Conservation (phyloP, 2,329 filamentous ascomycete genomes). For the Phyllosticta citriasiana region DNA sequence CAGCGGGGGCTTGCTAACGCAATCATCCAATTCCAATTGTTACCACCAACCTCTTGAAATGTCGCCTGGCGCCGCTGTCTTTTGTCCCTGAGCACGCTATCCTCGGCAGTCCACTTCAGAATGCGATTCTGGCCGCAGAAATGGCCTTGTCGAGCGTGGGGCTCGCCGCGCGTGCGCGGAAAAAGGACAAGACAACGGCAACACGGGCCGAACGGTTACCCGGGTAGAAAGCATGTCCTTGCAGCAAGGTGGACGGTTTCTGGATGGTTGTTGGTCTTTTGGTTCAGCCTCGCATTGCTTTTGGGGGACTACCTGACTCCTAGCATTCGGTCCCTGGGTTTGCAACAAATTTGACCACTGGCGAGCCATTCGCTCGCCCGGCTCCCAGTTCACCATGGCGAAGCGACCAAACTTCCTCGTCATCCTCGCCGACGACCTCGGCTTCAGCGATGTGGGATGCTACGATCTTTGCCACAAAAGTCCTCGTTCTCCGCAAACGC, state of each 20-base stretch:
- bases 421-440: constrained; percentile 50
- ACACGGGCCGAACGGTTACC: background rate
- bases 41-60: background rate
- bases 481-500: too few relatives aligned
- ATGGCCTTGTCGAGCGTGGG: background rate
- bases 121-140: background rate
- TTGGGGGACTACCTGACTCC: background rate
- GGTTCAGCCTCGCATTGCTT: background rate
- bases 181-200: background rate
- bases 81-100: background rate
- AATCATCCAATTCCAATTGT: background rate
- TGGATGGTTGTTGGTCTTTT: background rate
- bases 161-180: background rate
- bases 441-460: constrained; percentile 48
- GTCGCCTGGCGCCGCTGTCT: background rate
- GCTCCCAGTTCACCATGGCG: background rate
- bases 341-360: background rate
- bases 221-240: background rate
- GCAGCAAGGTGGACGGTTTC: background rate
- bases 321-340: background rate
- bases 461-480: constrained; percentile 32
- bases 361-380: background rate
- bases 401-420: constrained; percentile 50
- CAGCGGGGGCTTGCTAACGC: background rate
- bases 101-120: background rate